These are phyloP conservation scores for Pseudocercospora musae DNA, from an alignment of 2,329 filamentous ascomycete genomes.

Conservation along the genomic window DNA sequence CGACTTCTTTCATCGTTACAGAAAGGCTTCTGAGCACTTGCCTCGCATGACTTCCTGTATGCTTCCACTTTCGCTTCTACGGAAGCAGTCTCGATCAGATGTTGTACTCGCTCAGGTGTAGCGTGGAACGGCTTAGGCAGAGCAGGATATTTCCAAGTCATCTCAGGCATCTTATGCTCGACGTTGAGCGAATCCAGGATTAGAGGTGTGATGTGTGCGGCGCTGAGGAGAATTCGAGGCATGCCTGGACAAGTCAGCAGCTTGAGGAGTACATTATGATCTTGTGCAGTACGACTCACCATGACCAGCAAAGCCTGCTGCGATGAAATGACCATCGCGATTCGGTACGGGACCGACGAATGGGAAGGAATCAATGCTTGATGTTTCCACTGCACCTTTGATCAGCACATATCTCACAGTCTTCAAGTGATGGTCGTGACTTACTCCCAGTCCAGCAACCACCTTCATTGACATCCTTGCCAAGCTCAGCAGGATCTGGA, in stretches of 20 bases:
- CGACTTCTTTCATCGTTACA: constrained; percentile 18
- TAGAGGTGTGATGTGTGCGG: constrained; percentile 30
- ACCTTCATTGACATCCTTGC: constrained; percentile 25
- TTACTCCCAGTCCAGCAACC: constrained; percentile 33
- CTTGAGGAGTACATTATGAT: not conserved
- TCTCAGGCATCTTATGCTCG: constrained; percentile 22
- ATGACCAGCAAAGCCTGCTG: constrained; percentile 31
- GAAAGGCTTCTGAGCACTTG: constrained; percentile 19
- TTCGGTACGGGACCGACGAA: constrained; percentile 30
- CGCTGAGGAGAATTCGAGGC: constrained; percentile 34
- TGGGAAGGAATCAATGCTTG: constrained; percentile 25
- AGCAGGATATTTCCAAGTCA: constrained; percentile 24
- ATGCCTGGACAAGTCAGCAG: constrained; percentile 24
- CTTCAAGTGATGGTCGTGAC: not conserved
- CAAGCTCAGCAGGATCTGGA: constrained; percentile 18
- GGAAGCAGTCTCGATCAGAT: constrained; percentile 17
- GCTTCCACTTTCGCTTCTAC: constrained; percentile 16
- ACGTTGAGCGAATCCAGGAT: constrained; percentile 26
- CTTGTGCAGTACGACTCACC: constrained; percentile 5
- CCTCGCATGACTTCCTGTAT: constrained; percentile 11
- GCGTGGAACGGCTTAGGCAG: constrained; percentile 32
- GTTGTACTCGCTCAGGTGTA: constrained; percentile 30
- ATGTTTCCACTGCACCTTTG: constrained; percentile 12
- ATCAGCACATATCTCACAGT: not conserved
- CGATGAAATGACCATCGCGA: constrained; percentile 27